Base-by-base conservation (phyloP, 441 rosid species). In the Biscutella laevigata region DNA sequence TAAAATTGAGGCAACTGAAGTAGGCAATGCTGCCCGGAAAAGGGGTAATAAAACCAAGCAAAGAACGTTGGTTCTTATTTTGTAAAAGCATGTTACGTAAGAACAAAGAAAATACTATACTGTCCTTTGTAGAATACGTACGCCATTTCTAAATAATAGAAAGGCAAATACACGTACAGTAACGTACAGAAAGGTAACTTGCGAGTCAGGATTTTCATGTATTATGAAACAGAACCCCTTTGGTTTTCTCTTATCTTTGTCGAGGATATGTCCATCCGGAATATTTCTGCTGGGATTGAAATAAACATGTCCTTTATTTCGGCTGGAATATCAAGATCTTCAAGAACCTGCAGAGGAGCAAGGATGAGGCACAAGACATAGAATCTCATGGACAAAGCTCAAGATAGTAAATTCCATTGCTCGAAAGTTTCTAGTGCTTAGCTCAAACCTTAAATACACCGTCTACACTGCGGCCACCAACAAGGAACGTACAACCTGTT, bases 401-500 rank as follows among this genome's bases (percentile, higher is more conserved):
- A 13, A 14, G 20, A 35, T 21, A 16, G 34, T 38, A 14, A 19
- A 12, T 10, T 55, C 19, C 16, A 15, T 44, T 27, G 16, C 14
- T 40, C 15, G 1, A 53, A 29, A 43, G n/a, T n/a, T 53, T 37
- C 29, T 16, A 32, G 41, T 16, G 41, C 30, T 21, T 12, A 41
- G 7, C 7, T 44, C 70, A 47, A 12, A 83, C 95, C 94, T 78
- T 85, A 45, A 81, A 88, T 47, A 72, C 72, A n/a, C 94, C 98
- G 70, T 85, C 81, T 4, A 85, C 75, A 34, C 64, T 64, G 25
- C 98, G 91, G 41, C 96, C 94, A 33, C 80, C 96, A 28, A 91
- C 96, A 47, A 85, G 77, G 61, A 91, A 85, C 44, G 64, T 73
- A 79, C 96, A 81, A 59, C 95, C 95, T 20, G 78, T 80, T 57